Evolutionary conservation across 1,139 yeast genomes (phyloP).

Genomic region (Suhomyces panamericanus): DNA sequence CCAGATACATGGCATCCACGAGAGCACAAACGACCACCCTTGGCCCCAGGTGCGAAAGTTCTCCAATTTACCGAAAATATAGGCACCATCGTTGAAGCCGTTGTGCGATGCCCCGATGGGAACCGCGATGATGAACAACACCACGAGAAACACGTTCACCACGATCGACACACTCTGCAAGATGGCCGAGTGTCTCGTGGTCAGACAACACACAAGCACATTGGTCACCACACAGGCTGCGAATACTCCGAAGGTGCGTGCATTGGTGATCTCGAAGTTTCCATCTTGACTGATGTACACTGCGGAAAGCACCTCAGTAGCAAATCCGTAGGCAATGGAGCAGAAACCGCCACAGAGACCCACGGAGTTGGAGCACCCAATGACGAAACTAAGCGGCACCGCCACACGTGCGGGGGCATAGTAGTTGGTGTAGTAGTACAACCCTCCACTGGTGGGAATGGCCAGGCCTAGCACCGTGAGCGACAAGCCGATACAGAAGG

Average conservation of each 20-base stretch:
- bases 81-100: slow-evolving; percentile 41
- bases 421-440: slow-evolving; percentile 50
- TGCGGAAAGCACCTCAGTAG: slow-evolving; percentile 37
- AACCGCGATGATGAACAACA: slow-evolving; percentile 65
- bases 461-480: slow-evolving; percentile 67
- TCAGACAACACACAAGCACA: slow-evolving; percentile 30
- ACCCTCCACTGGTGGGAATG: slow-evolving; percentile 65
- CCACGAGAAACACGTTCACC: slow-evolving; percentile 54
- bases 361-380: slow-evolving; percentile 38
- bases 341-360: slow-evolving; percentile 41
- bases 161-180: slow-evolving; percentile 57
- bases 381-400: slow-evolving; percentile 36
- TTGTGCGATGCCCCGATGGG: slow-evolving; percentile 52
- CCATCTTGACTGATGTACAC: slow-evolving; percentile 34
- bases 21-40: slow-evolving; percentile 53
- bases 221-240: slow-evolving; percentile 35
- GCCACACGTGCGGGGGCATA: slow-evolving; percentile 34
- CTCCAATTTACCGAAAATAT: slow-evolving; percentile 51
- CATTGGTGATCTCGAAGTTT: slow-evolving; percentile 33
- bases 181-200: slow-evolving; percentile 45
- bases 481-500: slow-evolving; percentile 58
- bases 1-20: slow-evolving; percentile 37
- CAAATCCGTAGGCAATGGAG: slow-evolving; percentile 42
- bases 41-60: slow-evolving; percentile 59
- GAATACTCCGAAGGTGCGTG: slow-evolving; percentile 36